These are phyloP conservation scores for Mytilinidion resinicola DNA, from an alignment of 495 filamentous ascomycete species.

Conservation along the genomic window DNA sequence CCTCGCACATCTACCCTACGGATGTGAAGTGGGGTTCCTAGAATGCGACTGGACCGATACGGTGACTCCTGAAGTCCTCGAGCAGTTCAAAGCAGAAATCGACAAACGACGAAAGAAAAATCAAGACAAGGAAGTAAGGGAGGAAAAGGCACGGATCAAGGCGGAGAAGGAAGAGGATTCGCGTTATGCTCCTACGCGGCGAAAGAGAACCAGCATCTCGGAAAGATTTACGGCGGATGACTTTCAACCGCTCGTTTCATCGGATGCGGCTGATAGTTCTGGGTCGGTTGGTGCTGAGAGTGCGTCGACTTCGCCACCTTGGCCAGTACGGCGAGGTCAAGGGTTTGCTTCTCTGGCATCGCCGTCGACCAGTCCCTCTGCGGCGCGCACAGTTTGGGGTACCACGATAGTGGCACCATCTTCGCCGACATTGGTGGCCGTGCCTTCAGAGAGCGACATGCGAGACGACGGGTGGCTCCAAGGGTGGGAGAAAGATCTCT, in stretches of 20 bases:
- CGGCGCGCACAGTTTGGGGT: slow-evolving; percentile 79
- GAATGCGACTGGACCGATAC: slow-evolving; percentile 97
- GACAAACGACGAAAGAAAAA: slow-evolving; percentile 73
- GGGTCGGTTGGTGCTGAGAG: slow-evolving; percentile 38
- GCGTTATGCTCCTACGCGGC: slow-evolving; percentile 31
- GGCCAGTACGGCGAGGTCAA: slow-evolving; percentile 40
- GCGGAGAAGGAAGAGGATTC: slow-evolving; percentile 76
- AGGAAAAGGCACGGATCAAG: slow-evolving; percentile 83
- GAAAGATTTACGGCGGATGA: slow-evolving; percentile 35
- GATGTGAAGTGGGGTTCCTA: slow-evolving; percentile 87
- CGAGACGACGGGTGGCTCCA: slow-evolving; percentile 76
- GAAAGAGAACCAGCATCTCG: slow-evolving; percentile 31
- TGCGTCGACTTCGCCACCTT: slow-evolving; percentile 53
- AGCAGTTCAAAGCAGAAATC: slow-evolving; percentile 66
- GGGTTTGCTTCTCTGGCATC: slow-evolving; percentile 60
- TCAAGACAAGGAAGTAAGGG: slow-evolving; percentile 76
- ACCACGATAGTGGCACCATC: slow-evolving; percentile 55
- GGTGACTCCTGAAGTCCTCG: slow-evolving; percentile 67
- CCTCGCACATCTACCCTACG: slow-evolving; percentile 81
- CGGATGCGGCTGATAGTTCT: slow-evolving; percentile 39
- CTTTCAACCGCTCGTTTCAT: slow-evolving; percentile 59
- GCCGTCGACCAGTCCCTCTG: slow-evolving; percentile 71
- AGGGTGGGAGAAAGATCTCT: slow-evolving; percentile 64
- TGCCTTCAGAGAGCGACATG: slow-evolving; percentile 35
- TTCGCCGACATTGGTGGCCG: slow-evolving; percentile 18